Percentiles rank a stretch among this genome's conserved stretches.
phyloP scores from a whole-genome alignment of 257 asterid genomes.

The Nicotiana sylvestris region DNA sequence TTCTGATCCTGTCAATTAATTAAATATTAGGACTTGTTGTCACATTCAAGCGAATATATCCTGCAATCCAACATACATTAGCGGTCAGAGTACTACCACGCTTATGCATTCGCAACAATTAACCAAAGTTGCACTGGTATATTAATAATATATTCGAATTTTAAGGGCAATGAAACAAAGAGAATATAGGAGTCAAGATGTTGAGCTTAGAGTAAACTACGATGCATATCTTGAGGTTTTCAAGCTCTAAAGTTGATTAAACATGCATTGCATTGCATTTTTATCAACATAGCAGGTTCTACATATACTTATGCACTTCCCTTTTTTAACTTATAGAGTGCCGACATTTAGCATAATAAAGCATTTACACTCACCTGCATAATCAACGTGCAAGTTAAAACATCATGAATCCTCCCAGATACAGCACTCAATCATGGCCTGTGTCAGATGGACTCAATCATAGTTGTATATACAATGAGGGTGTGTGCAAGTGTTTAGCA shows the following conservation, averaged over 20 bases:
- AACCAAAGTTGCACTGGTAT: conserved; percentile 6
- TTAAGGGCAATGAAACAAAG: neutral
- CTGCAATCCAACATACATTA: conserved; percentile 54
- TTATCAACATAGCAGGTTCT: neutral
- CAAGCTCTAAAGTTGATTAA: neutral
- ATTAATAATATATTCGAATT: neutral
- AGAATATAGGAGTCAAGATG: neutral
- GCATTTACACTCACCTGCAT: neutral
- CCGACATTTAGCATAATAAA: neutral
- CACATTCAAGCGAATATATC: conserved; percentile 63
- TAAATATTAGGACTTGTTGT: conserved; percentile 77
- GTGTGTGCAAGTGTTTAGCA: neutral
- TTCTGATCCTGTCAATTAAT: conserved; percentile 75
- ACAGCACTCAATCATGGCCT: neutral
- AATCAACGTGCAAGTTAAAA: neutral
- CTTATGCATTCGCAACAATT: conserved; percentile 24
- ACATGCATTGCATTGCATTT: neutral
- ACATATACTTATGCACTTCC: neutral
- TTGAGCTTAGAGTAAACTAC: neutral
- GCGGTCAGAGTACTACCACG: conserved; percentile 28
- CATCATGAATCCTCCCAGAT: neutral
- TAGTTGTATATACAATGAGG: neutral
- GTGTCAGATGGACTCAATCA: neutral
- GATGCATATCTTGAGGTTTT: neutral
- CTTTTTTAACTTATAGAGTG: neutral